Conservation (phyloP, 116 monocot species). For the Papilionanthe hybrid region DNA sequence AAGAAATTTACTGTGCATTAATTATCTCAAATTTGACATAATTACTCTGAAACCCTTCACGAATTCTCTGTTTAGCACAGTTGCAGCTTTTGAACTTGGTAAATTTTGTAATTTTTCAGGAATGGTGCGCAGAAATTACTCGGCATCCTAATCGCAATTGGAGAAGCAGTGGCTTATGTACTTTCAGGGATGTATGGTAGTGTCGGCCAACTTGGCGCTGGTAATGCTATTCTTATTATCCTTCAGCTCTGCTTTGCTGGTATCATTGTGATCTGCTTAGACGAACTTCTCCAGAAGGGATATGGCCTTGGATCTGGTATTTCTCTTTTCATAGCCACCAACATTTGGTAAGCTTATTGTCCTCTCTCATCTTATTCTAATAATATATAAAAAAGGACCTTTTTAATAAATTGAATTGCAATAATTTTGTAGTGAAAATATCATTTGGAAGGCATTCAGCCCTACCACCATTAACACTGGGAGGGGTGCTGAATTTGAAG, state of each 20-base stretch:
- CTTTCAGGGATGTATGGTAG: constrained; percentile 81
- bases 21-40: too few relatives aligned
- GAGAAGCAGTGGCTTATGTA: constrained; percentile 65
- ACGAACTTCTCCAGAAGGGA: constrained; percentile 75
- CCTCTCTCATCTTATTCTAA: neutral
- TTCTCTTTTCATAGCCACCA: constrained; percentile 63
- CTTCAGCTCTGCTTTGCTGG: constrained; percentile 71
- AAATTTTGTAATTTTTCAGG: constrained; percentile 14
- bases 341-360: constrained; percentile 40
- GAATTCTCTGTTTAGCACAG: too few relatives aligned
- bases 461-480: constrained; percentile 72
- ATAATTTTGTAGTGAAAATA: constrained; percentile 47
- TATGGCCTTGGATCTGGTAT: constrained; percentile 78
- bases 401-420: neutral
- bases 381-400: neutral
- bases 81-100: too few relatives aligned
- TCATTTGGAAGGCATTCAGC: constrained; percentile 76
- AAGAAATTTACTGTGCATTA: too few relatives aligned
- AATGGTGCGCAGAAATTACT: constrained; percentile 75
- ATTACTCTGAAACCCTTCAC: too few relatives aligned
- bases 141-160: constrained; percentile 59
- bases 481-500: constrained; percentile 72
- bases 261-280: constrained; percentile 66
- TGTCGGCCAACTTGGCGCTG: constrained; percentile 63
- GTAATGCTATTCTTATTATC: constrained; percentile 72